phyloP scores from a whole-genome alignment of 2,329 filamentous ascomycete genomes.

The Anisogramma anomala region DNA sequence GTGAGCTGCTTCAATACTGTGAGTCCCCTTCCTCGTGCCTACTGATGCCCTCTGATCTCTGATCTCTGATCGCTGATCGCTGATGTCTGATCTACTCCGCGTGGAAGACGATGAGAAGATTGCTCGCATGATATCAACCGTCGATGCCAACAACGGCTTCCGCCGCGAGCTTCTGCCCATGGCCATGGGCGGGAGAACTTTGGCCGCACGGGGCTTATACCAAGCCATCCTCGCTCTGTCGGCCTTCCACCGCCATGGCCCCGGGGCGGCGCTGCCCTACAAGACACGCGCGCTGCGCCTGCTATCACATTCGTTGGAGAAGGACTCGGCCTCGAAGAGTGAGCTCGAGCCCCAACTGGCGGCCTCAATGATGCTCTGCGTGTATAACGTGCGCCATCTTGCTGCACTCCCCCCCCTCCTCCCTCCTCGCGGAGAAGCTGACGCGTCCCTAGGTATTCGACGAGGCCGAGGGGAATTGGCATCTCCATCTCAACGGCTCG shows the following conservation, averaged over 20 bases:
- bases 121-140: conserved; percentile 35
- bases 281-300: conserved; percentile 30
- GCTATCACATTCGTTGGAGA: conserved; percentile 27
- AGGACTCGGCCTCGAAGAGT: conserved; percentile 17
- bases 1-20: conserved; percentile 23
- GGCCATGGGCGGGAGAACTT: conserved; percentile 27
- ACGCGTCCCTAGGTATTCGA: conserved; percentile 32
- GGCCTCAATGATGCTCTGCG: conserved; percentile 39
- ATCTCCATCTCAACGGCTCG: conserved; percentile 32
- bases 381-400: conserved; percentile 32
- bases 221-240: conserved; percentile 34
- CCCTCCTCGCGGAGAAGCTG: conserved; percentile 8
- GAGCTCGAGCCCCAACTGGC: conserved; percentile 30
- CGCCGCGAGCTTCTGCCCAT: conserved; percentile 33
- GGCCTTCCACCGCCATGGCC: conserved; percentile 30
- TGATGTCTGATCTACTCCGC: too few relatives aligned
- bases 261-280: conserved; percentile 29
- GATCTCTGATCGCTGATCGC: too few relatives aligned
- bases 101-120: conserved; percentile 27
- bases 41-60: neutral
- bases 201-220: conserved; percentile 27
- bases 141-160: conserved; percentile 35
- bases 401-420: neutral
- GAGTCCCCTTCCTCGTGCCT: conserved; percentile 7
- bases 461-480: conserved; percentile 34